phyloP scores from a whole-genome alignment of 2,329 filamentous ascomycete species.

The Aaosphaeria pasadenensis region DNA sequence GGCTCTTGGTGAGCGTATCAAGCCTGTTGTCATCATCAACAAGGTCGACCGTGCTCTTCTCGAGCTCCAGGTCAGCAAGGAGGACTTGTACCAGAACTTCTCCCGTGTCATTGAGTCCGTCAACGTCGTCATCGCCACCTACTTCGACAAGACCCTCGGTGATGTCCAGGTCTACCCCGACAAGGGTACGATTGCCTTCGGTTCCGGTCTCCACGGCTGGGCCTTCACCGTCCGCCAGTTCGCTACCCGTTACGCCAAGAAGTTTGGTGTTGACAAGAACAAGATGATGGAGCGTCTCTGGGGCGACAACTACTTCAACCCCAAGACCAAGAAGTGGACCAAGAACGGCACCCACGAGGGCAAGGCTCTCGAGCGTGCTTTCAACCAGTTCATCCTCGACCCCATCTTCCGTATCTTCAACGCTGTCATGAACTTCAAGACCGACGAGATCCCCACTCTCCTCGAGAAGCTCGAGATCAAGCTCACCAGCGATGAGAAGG shows the following conservation, averaged over 20 bases:
- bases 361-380: conserved; percentile 91
- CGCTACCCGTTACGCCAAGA: conserved; percentile 94
- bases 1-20: conserved; percentile 99
- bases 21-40: conserved; percentile 99
- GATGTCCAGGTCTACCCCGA: conserved; percentile 98
- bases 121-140: conserved; percentile 99
- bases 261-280: conserved; percentile 99
- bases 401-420: conserved; percentile 99
- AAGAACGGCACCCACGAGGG: conserved; percentile 80
- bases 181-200: conserved; percentile 96
- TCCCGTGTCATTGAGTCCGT: conserved; percentile 99
- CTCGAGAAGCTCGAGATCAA: conserved; percentile 94
- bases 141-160: conserved; percentile 94
- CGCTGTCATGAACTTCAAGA: conserved; percentile 98
- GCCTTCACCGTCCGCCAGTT: conserved; percentile 99
- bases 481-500: conserved; percentile 80
- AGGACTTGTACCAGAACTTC: conserved; percentile 99
- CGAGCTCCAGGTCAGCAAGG: conserved; percentile 97
- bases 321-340: conserved; percentile 99
- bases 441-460: conserved; percentile 79
- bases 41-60: conserved; percentile 99
- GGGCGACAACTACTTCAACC: conserved; percentile 99
- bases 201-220: conserved; percentile 99
- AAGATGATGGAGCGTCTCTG: conserved; percentile 99
- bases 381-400: conserved; percentile 99